A percentile compares a stretch with the other conserved stretches of the same genome.
These are phyloP conservation scores for Candida orba DNA, from an alignment of 805 yeast species.

Conservation along the genomic window DNA sequence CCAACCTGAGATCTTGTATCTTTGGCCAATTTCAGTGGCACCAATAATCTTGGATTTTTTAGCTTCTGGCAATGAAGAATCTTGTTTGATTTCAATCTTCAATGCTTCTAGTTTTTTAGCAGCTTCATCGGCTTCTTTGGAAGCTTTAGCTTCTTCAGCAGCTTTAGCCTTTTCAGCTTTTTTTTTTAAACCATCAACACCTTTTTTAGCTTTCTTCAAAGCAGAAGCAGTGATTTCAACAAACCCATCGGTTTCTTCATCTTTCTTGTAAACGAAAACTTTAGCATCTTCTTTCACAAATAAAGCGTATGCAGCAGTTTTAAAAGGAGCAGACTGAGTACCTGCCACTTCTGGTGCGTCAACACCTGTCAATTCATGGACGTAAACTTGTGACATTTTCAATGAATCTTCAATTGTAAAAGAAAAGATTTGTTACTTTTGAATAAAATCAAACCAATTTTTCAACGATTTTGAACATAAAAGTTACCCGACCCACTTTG, in stretches of 20 bases:
- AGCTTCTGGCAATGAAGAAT: conserved; percentile 65
- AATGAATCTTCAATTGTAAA: too few relatives aligned
- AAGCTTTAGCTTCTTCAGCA: conserved; percentile 43
- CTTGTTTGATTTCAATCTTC: conserved; percentile 70
- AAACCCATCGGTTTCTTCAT: conserved; percentile 53
- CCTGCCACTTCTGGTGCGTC: conserved; percentile 60
- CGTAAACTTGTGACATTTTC: conserved; percentile 40
- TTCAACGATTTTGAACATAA: not conserved
- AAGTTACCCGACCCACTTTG: not conserved
- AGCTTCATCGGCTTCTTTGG: conserved; percentile 62
- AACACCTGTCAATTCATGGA: conserved; percentile 66
- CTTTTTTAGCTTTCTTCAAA: conserved; percentile 92
- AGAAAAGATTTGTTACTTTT: not conserved
- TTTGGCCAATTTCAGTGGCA: conserved; percentile 44
- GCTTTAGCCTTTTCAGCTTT: conserved; percentile 45
- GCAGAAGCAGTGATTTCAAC: conserved; percentile 84
- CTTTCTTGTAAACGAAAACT: conserved; percentile 52
- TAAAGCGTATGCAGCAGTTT: conserved; percentile 79
- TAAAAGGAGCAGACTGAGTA: conserved; percentile 60
- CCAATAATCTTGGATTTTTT: conserved; percentile 50
- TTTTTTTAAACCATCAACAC: conserved; percentile 86
- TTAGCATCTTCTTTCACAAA: conserved; percentile 36
- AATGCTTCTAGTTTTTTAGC: conserved; percentile 72
- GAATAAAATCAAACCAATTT: not conserved
- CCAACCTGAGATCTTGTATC: conserved; percentile 90